Conservation (phyloP, 495 filamentous ascomycete genomes). For the Penicillium bovifimosum region DNA sequence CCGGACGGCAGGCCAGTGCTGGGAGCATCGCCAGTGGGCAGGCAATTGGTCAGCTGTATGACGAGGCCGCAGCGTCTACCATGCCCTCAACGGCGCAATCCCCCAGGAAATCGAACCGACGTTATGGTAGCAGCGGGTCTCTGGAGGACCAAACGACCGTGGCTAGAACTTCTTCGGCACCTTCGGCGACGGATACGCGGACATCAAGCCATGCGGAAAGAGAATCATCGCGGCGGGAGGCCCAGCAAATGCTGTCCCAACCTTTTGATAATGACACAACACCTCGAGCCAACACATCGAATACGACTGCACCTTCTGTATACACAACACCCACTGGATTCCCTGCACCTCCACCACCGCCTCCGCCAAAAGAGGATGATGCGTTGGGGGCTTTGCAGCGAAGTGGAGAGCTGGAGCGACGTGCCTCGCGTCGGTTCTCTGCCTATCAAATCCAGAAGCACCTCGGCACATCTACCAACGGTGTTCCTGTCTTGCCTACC, state of each 20-base stretch:
- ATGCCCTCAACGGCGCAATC: constrained; percentile 27
- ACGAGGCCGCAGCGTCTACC: constrained; percentile 46
- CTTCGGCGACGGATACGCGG: constrained; percentile 19
- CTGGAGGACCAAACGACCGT: constrained; percentile 42
- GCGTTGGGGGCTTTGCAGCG: constrained; percentile 85
- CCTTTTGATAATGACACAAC: constrained; percentile 43
- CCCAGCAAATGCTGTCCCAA: constrained; percentile 48
- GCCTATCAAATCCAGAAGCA: constrained; percentile 95
- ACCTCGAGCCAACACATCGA: constrained; percentile 35
- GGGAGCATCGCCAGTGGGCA: constrained; percentile 57
- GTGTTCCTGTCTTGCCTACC: constrained; percentile 76
- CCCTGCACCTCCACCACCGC: constrained; percentile 65
- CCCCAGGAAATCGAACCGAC: constrained; percentile 38
- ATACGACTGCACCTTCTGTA: constrained; percentile 24
- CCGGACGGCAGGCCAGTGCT: constrained; percentile 59
- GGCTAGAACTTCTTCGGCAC: constrained; percentile 41
- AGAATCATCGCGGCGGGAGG: constrained; percentile 44
- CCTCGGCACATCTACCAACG: constrained; percentile 71
- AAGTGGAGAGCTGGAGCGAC: constrained; percentile 85
- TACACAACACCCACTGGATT: constrained; percentile 19
- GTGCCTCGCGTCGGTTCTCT: constrained; percentile 89
- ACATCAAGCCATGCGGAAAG: constrained; percentile 34
- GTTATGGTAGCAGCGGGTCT: constrained; percentile 47
- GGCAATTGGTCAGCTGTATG: constrained; percentile 60
- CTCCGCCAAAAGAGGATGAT: constrained; percentile 79